These are phyloP conservation scores for Nicotiana attenuata DNA, from an alignment of 257 asterid genomes.

Conservation along the genomic window DNA sequence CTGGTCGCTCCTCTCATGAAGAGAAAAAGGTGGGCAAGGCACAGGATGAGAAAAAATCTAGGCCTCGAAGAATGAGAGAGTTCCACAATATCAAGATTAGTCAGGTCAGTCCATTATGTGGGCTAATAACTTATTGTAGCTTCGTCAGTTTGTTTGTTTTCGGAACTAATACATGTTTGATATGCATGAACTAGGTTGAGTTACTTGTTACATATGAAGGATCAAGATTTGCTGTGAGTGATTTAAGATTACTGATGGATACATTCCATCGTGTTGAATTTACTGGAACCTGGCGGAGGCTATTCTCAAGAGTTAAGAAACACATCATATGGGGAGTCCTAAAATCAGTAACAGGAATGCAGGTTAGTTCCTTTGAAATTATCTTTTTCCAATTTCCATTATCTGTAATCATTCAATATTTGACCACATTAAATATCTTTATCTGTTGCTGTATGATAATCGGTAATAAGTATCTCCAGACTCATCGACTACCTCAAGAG, in stretches of 20 bases:
- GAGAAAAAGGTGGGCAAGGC: constrained; percentile 74
- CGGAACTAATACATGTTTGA: constrained; percentile 15
- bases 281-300: constrained; percentile 97
- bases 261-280: constrained; percentile 88
- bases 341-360: constrained; percentile 99
- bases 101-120: constrained; percentile 55
- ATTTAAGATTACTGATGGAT: constrained; percentile 95
- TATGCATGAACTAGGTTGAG: constrained; percentile 70
- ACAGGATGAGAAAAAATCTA: constrained; percentile 83
- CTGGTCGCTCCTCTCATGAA: constrained; percentile 89
- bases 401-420: neutral
- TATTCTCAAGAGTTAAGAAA: constrained; percentile 97
- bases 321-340: constrained; percentile 99
- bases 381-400: neutral
- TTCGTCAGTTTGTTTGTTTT: neutral
- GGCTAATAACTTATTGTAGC: constrained; percentile 6
- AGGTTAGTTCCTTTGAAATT: constrained; percentile 39
- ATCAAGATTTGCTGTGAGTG: constrained; percentile 96
- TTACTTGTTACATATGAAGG: constrained; percentile 97
- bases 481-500: neutral
- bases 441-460: neutral
- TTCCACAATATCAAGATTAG: constrained; percentile 96
- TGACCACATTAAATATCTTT: neutral
- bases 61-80: constrained; percentile 88
- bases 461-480: neutral